Base-by-base conservation (phyloP, 495 filamentous ascomycete species). In the Extremus antarcticus region DNA sequence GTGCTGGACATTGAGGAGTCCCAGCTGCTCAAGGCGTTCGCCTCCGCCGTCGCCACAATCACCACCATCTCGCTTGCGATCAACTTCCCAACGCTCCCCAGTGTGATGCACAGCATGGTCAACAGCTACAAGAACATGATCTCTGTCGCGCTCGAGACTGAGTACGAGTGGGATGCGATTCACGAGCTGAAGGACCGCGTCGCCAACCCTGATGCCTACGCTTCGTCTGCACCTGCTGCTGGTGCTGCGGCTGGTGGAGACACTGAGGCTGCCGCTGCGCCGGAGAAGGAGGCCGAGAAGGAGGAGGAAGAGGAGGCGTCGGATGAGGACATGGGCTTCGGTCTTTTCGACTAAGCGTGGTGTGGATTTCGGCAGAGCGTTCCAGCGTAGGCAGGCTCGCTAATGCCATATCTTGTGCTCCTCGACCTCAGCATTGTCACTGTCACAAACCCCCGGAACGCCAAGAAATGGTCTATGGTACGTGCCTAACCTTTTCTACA, bases 51-150 rank as follows among this genome's bases (percentile, higher is more conserved):
- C 71, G 76, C 73, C 63, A 88, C 90, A 68, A 90, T 99, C 71
- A 83, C 94, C 60, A 78, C 81, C 66, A 74, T 97, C 70, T 97
- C 94, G 47, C 81, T 99, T 64, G 91, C 90, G 54, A 66, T 87
- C 70, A 86, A 85, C 81, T 95, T 85, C 83, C 92, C 92, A 19
- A 58, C 56, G 20, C 79, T 96, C n/a, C 91, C 92, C 47, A 91
- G 92, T 47, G 81, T 95, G 73, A 84, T 94, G 59, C 92, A 99
- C 83, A 94, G 87, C 49, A 61, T 97, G 50, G 76, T 97, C 79
- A 97, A 97, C 81, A 65, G 76, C 68, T 99, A 96, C 86, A 99
- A 99, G 87, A 95, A 94, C 70, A 81, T 88, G 58, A 73, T 99
- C 60, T 80, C 91, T 62, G 83, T 97, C 64, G 92, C 94, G 59